A percentile compares a stretch with the other conserved stretches of the same genome.
Evolutionary conservation across 148 eudicot species (phyloP).

Genomic region (Rhododendron molle): DNA sequence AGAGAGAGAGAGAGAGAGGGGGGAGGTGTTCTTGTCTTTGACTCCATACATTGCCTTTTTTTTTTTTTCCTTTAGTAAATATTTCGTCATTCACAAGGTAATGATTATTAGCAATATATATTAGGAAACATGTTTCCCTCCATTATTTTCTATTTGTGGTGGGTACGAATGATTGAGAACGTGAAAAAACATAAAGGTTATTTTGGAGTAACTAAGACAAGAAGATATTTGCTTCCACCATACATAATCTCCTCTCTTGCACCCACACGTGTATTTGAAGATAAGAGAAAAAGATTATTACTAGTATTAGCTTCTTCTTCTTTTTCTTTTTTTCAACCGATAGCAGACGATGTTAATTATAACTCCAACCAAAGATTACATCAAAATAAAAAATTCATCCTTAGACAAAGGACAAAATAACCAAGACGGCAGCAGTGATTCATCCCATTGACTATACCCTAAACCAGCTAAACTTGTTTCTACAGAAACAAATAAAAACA

Average conservation of each 20-base stretch:
- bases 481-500: no score
- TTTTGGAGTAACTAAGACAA: slow-evolving; percentile 41
- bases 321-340: no score
- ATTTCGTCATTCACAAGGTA: slow-evolving; percentile 56
- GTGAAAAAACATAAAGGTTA: slow-evolving; percentile 26
- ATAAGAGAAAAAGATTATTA: slow-evolving; percentile 12
- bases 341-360: no score
- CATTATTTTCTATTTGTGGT: not conserved
- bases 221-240: slow-evolving; percentile 38
- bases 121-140: not conserved
- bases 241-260: slow-evolving; percentile 35
- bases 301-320: not conserved
- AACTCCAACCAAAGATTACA: no score
- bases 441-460: no score
- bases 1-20: not conserved
- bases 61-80: slow-evolving; percentile 6
- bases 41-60: slow-evolving; percentile 45
- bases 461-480: no score
- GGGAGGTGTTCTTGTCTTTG: slow-evolving; percentile 42
- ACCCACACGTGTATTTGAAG: slow-evolving; percentile 54
- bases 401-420: no score
- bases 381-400: no score
- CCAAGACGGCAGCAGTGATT: fast-evolving
- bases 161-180: slow-evolving; percentile 25
- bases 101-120: slow-evolving; percentile 30